Evolutionary conservation across 495 filamentous ascomycete genomes (phyloP), one percentile per base, ranked within the genome.

Genomic region (Acidiella bohemica): DNA sequence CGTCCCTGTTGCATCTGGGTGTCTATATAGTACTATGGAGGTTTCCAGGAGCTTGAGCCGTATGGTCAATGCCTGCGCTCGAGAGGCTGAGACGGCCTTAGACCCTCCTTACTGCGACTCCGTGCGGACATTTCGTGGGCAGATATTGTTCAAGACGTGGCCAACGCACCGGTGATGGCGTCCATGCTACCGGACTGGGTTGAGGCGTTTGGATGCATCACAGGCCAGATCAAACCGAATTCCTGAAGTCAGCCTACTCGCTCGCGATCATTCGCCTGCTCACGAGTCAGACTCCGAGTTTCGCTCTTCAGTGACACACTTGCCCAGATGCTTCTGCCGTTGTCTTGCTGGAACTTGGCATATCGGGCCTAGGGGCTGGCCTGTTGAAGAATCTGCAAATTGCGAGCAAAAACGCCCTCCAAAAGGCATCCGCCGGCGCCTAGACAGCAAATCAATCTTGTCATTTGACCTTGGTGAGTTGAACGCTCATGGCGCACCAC

Each of bases 361-460:
- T 73, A 78, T 13, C 48, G 51, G 7, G 68, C 57, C 18, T 73
- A 54, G 6, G 76, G 74, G 0, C 66, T 63, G 0, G 58, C 71
- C 21, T 57, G 41, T 4, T 81, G 67, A 38, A 88, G 51, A 24
- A 69, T 67, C 26, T 65, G 61, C 30, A 86, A 58, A 47, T 84
- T 85, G 7, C 82, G 70, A 48, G 83, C 47, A 53, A 86, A 86
- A 18, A 83, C 68, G 21, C 81, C 82, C 59, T 86, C 86, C 69
- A 88, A 88, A 55, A 84, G 77, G 12, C 65, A 59, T 18, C 19
- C 19, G 22, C 26, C 38, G 18, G 8, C 38, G 7, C 20, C 36
- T 6, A 18, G 10, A 11, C 6, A 18, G 8, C 14, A 8, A n/a
- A 28, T 7, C 14, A 8, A 32, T 6, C 14, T 9, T 17, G 8